These are phyloP conservation scores for Hysterangium stoloniferum DNA, from an alignment of 768 basidiomycete species.

Conservation along the genomic window DNA sequence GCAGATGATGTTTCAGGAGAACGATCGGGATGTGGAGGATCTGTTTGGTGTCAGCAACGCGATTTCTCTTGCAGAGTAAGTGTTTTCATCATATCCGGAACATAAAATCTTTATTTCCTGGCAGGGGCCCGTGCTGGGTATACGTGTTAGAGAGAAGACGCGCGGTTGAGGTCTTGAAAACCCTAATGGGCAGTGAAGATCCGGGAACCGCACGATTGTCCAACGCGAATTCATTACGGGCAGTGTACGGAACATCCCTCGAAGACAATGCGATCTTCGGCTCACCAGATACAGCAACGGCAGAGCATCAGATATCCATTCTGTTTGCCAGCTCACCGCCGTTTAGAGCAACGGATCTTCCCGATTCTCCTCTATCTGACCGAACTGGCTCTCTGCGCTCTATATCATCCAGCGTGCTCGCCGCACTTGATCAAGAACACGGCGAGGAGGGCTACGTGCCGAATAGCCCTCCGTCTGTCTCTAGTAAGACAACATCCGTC, in stretches of 20 bases:
- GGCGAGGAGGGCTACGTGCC: conserved; percentile 22
- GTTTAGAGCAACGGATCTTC: conserved; percentile 62
- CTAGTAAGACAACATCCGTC: conserved; percentile 31
- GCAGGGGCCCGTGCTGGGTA: conserved; percentile 83
- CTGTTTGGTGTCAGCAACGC: conserved; percentile 69
- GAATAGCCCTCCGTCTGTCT: conserved; percentile 13
- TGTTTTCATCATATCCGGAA: conserved; percentile 14
- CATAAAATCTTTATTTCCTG: conserved; percentile 1
- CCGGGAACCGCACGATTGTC: conserved; percentile 46
- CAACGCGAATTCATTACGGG: conserved; percentile 62
- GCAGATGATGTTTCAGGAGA: conserved; percentile 81
- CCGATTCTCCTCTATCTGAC: conserved; percentile 22
- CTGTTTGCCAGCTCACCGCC: conserved; percentile 81
- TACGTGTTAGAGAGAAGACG: conserved; percentile 80
- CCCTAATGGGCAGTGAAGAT: conserved; percentile 66
- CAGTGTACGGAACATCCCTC: conserved; percentile 50
- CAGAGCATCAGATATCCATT: conserved; percentile 70
- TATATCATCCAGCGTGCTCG: conserved; percentile 40
- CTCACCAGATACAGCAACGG: conserved; percentile 54
- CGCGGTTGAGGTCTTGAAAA: conserved; percentile 72
- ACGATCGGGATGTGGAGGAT: conserved; percentile 74
- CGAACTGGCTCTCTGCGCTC: conserved; percentile 30
- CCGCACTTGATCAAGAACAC: conserved; percentile 23
- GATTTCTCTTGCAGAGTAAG: conserved; percentile 68
- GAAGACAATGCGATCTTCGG: conserved; percentile 67